phyloP scores from a whole-genome alignment of 2,329 filamentous ascomycete genomes.

The Colletotrichum brevisporum region DNA sequence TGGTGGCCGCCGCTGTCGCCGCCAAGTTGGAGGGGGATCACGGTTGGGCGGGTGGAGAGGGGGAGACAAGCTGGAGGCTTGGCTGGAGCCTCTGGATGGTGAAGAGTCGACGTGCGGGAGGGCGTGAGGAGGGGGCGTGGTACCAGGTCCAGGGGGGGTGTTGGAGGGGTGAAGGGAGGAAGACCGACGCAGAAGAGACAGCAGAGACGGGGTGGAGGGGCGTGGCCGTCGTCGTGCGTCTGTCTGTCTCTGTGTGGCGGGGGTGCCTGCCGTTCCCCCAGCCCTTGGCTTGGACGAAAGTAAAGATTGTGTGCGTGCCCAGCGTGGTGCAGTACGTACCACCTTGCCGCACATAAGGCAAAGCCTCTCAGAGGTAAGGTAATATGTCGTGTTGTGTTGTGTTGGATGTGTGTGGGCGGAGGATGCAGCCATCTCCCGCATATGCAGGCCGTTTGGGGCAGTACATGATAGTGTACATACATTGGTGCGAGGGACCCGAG shows the following conservation, averaged over 20 bases:
- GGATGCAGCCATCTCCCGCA: slow-evolving; percentile 41
- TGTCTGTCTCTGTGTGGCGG: slow-evolving; percentile 33
- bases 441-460: slow-evolving; percentile 40
- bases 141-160: background rate
- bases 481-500: slow-evolving; percentile 30
- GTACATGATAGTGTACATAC: background rate
- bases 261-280: slow-evolving; percentile 35
- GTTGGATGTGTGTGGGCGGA: slow-evolving; percentile 23
- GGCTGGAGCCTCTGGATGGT: slow-evolving; percentile 13
- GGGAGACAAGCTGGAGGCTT: slow-evolving; percentile 29
- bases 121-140: slow-evolving; percentile 25
- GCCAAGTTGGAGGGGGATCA: slow-evolving; percentile 27
- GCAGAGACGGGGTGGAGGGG: slow-evolving; percentile 27
- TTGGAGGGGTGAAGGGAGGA: slow-evolving; percentile 15
- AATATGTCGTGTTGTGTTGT: slow-evolving; percentile 9
- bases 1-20: slow-evolving; percentile 28
- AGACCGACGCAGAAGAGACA: slow-evolving; percentile 15
- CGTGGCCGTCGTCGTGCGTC: slow-evolving; percentile 27
- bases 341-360: slow-evolving; percentile 1
- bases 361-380: slow-evolving; percentile 3
- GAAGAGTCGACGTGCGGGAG: slow-evolving; percentile 15
- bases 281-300: slow-evolving; percentile 39
- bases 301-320: slow-evolving; percentile 34
- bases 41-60: slow-evolving; percentile 19
- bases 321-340: slow-evolving; percentile 20